Evolutionary conservation across 352 stramenopile genomes (phyloP), one percentile per base, ranked within the genome.

Genomic region (Pilasporangium apinafurcum): DNA sequence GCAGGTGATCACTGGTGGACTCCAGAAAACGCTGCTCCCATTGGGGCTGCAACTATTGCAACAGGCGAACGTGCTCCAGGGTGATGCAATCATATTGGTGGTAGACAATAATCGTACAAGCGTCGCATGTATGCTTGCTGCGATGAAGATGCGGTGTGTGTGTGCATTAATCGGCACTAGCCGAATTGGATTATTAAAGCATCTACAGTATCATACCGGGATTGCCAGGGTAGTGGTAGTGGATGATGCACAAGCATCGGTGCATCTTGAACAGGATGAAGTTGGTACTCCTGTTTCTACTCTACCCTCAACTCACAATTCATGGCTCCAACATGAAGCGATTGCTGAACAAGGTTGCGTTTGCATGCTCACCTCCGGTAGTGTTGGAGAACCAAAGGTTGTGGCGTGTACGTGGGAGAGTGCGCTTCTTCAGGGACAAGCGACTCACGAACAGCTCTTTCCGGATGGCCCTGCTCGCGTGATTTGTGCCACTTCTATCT

Each of bases 351-450:
- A 51, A 6, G 74, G 67, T 4, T 69, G 66, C 17, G 73, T 92
- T 20, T 75, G 83, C 30, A 75, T 95, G 62, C 71, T 95, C 33
- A 95, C 83, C 21, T 95, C 83, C 4, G 83, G 83, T 2, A 95
- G 78, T 44, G 72, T 89, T 10, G 80, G 73, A 9, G 47, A 65
- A 21, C 73, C 83, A 9, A 95, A 95, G 57, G 67, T 95, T 17
- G 80, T 90, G 9, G 53, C 57, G 9, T 90, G 72, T 47, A 78
- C 71, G 42, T 92, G 83, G 83, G 50, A 75, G 30, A 59, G 60
- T 39, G 91, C 92, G 79, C 50, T 70, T 21, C 51, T 83, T n/a
- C 83, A 95, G 35, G 83, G 80, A 13, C 56, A 84, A n/a, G 68
- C 53, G n/a, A 95, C 78, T 5, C 59, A 90, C 28, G 59, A 82